Evolutionary conservation across 768 basidiomycete species (phyloP).

Genomic region (Tricholoma hemisulphureum): DNA sequence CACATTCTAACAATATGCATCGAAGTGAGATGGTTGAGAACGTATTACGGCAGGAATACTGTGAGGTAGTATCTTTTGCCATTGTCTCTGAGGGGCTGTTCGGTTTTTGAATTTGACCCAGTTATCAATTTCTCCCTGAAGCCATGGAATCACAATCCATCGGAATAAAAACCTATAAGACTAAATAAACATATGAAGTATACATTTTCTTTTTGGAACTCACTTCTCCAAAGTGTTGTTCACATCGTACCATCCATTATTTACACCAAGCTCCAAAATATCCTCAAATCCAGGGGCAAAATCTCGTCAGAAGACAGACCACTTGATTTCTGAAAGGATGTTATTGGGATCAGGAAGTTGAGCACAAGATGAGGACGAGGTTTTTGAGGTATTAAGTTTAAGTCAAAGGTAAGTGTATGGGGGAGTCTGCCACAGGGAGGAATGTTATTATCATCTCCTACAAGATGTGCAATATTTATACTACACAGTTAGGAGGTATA

Average conservation of each 20-base stretch:
- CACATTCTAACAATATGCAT: too few relatives aligned
- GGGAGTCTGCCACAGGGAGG: too few relatives aligned
- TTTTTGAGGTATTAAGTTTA: too few relatives aligned
- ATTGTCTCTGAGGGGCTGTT: constrained; percentile 15
- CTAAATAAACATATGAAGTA: neutral
- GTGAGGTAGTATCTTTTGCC: constrained; percentile 35
- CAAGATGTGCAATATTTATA: too few relatives aligned
- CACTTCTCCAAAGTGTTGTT: constrained; percentile 24
- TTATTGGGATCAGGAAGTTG: too few relatives aligned
- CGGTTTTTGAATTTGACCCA: constrained; percentile 19
- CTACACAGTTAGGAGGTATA: too few relatives aligned
- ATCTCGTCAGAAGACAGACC: constrained; percentile 34
- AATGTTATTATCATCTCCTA: too few relatives aligned
- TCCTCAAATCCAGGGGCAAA: constrained; percentile 33
- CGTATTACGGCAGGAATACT: constrained; percentile 19
- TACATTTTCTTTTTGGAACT: neutral
- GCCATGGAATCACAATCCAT: constrained; percentile 37
- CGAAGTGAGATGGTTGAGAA: neutral
- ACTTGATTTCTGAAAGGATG: too few relatives aligned
- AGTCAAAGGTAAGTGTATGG: too few relatives aligned
- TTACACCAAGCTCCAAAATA: constrained; percentile 28
- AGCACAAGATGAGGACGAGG: too few relatives aligned
- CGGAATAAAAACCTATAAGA: constrained; percentile 31
- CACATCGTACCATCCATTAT: constrained; percentile 29
- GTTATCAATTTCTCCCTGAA: constrained; percentile 34